Conservation (phyloP, 129 eudicot genomes). For the Silybum marianum region DNA sequence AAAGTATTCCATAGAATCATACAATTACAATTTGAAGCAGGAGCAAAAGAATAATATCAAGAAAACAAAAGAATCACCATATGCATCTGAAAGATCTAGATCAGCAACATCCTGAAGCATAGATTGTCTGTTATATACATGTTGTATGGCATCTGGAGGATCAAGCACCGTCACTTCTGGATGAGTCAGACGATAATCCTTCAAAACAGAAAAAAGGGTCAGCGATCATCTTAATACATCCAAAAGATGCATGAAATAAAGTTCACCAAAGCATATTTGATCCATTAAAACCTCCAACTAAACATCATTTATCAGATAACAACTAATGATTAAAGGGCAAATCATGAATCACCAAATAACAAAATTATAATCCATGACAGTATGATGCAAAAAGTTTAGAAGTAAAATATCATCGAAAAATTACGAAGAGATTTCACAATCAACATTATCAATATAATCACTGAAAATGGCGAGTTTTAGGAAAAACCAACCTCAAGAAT, state of each 20-base stretch:
- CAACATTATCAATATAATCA: background rate
- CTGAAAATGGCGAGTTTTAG: background rate
- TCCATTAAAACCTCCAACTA: too few species aligned
- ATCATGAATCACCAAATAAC: background rate
- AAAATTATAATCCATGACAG: background rate
- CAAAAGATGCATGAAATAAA: background rate
- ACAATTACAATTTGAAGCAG: background rate
- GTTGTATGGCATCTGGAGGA: slow-evolving; percentile 86
- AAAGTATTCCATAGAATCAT: background rate
- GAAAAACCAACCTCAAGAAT: slow-evolving; percentile 65
- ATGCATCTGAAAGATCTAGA: slow-evolving; percentile 53
- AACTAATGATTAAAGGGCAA: background rate
- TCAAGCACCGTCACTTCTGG: slow-evolving; percentile 85
- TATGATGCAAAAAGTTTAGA: background rate
- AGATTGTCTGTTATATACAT: slow-evolving; percentile 67
- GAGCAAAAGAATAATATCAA: background rate
- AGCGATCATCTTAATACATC: background rate
- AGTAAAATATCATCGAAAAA: background rate
- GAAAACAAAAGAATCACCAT: slow-evolving; percentile 46
- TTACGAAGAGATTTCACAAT: background rate
- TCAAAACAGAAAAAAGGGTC: slow-evolving; percentile 5
- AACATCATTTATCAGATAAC: background rate
- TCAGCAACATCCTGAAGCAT: slow-evolving; percentile 86
- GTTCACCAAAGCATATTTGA: too few species aligned
- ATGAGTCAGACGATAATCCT: slow-evolving; percentile 71